Conservation (phyloP, 2,329 filamentous ascomycete species). For the Gaeumannomyces sp. region DNA sequence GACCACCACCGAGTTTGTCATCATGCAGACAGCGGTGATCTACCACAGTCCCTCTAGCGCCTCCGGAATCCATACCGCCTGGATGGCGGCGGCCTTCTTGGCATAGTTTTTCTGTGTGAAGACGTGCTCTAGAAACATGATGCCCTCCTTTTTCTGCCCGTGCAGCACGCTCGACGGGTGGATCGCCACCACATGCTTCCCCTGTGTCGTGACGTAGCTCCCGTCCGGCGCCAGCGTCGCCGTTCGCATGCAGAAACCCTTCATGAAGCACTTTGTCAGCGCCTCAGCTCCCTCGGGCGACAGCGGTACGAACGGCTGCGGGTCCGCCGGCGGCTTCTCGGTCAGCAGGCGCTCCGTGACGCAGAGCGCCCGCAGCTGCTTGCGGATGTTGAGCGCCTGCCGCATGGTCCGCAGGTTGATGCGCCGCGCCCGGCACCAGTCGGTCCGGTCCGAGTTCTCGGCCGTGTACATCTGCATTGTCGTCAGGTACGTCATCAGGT, state of each 20-base stretch:
- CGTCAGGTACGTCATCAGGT: slow-evolving; percentile 58
- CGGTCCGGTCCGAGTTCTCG: slow-evolving; percentile 44
- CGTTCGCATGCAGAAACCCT: slow-evolving; percentile 54
- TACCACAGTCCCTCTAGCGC: slow-evolving; percentile 28
- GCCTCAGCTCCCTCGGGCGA: slow-evolving; percentile 47
- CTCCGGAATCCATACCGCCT: slow-evolving; percentile 53
- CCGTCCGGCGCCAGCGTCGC: slow-evolving; percentile 54
- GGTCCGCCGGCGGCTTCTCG: slow-evolving; percentile 41
- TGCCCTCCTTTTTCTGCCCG: slow-evolving; percentile 57
- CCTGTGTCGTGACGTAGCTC: slow-evolving; percentile 54
- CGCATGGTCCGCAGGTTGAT: slow-evolving; percentile 56
- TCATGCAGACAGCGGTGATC: background rate
- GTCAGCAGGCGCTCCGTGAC: slow-evolving; percentile 43
- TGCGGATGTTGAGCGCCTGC: slow-evolving; percentile 55
- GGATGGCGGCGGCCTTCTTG: slow-evolving; percentile 58
- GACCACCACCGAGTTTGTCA: too few relatives aligned
- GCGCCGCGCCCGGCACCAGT: slow-evolving; percentile 53
- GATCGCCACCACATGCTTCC: slow-evolving; percentile 54
- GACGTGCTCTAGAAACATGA: slow-evolving; percentile 63
- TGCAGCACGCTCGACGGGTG: slow-evolving; percentile 59
- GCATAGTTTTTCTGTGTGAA: slow-evolving; percentile 62
- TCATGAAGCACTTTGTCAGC: slow-evolving; percentile 56
- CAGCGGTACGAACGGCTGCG: slow-evolving; percentile 49
- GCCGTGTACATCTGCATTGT: slow-evolving; percentile 56
- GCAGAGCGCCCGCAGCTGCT: slow-evolving; percentile 53